A percentile compares a stretch with the other conserved stretches of the same genome.
These are phyloP conservation scores for Leishmania amazonensis DNA, from an alignment of 208 protist species.

Conservation along the genomic window DNA sequence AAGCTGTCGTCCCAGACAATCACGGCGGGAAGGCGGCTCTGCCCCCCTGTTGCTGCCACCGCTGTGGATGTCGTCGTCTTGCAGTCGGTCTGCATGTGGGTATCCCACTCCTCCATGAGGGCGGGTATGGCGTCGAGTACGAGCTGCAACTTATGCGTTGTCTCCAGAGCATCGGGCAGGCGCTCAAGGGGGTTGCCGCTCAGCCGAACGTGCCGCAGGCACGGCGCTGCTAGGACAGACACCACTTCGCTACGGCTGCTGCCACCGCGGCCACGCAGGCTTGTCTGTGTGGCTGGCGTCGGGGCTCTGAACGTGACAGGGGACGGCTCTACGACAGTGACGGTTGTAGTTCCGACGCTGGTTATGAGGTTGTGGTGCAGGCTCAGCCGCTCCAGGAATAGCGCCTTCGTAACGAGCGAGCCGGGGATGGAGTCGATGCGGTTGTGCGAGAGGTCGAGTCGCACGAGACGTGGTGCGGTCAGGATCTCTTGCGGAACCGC, in stretches of 20 bases:
- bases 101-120: constrained; percentile 71
- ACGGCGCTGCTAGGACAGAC: constrained; percentile 63
- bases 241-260: constrained; percentile 3
- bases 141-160: constrained; percentile 57
- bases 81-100: constrained; percentile 15
- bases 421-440: constrained; percentile 57
- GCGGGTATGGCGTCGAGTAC: constrained; percentile 71
- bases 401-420: constrained; percentile 25
- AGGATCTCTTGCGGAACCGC: constrained; percentile 68
- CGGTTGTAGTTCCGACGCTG: constrained; percentile 35
- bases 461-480: constrained; percentile 49
- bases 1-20: constrained; percentile 86
- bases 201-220: constrained; percentile 66
- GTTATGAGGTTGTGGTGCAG: constrained; percentile 71
- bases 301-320: not conserved
- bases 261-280: not conserved
- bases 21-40: constrained; percentile 31
- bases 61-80: not conserved
- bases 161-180: constrained; percentile 57
- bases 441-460: constrained; percentile 80
- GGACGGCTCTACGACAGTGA: not conserved
- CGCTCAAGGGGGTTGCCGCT: constrained; percentile 63
- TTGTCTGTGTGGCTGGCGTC: not conserved
- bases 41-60: not conserved
- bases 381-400: constrained; percentile 60